Conservation (phyloP, 78 protist species). For the Dictyostelium brefeldianum region DNA sequence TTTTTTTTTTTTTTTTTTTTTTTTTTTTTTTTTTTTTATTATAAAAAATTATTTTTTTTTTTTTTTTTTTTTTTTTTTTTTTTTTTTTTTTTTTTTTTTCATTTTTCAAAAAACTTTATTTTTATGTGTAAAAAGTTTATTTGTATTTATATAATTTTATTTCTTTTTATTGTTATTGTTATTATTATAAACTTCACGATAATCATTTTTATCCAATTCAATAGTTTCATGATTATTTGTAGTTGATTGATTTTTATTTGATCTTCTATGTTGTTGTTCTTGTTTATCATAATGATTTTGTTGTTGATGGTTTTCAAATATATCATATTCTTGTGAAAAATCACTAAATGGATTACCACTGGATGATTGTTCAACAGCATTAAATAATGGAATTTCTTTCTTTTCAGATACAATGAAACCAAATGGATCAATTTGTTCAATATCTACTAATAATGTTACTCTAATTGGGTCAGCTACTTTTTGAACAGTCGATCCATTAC, state of each 20-base stretch:
- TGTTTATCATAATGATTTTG: background rate
- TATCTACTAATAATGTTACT: background rate
- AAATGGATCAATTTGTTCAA: background rate
- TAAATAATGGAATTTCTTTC: background rate
- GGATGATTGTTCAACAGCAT: background rate
- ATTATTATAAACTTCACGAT: background rate
- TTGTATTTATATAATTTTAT: background rate
- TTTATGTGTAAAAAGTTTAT: too few relatives aligned
- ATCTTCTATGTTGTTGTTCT: background rate
- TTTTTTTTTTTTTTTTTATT: too few relatives aligned
- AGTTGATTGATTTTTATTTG: background rate
- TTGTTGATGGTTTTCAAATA: background rate
- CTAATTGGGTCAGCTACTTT: background rate
- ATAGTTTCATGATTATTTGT: background rate
- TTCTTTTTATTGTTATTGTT: background rate
- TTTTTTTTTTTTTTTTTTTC: too few relatives aligned
- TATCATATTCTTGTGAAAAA: background rate
- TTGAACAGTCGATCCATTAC: background rate
- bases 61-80: too few relatives aligned
- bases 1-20: too few relatives aligned
- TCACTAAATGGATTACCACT: background rate
- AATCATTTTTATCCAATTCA: constrained; percentile 7
- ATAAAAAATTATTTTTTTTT: too few relatives aligned
- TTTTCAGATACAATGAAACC: background rate
- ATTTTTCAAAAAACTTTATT: too few relatives aligned